phyloP scores from a whole-genome alignment of 305 asterid genomes.

The Coffea humblotiana region DNA sequence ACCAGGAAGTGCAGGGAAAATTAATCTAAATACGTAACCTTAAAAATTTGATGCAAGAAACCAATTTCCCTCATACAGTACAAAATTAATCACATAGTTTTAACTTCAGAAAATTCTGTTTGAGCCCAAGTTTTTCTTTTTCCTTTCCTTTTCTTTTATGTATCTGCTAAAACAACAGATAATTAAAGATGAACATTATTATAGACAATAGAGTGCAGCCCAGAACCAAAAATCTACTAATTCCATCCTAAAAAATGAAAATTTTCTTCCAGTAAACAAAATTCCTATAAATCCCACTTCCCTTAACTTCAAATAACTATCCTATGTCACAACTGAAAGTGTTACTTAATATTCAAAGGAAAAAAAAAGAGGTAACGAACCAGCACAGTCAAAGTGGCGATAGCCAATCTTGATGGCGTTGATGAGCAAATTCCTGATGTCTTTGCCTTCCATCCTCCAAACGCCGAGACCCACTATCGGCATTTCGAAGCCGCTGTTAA shows the following conservation, averaged over 20 bases:
- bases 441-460: constrained; percentile 64
- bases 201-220: neutral
- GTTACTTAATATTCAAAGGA: too few species aligned
- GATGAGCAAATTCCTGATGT: constrained; percentile 46
- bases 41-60: neutral
- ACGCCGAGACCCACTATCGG: constrained; percentile 59
- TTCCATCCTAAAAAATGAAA: too few species aligned
- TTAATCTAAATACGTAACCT: neutral
- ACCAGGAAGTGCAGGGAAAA: neutral
- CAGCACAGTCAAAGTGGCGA: constrained; percentile 63
- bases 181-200: neutral
- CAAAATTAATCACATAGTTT: neutral
- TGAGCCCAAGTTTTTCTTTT: too few species aligned
- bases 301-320: too few species aligned
- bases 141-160: neutral
- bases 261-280: neutral
- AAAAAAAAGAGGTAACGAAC: constrained; percentile 13
- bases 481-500: constrained; percentile 55
- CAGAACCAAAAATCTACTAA: neutral
- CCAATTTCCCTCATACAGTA: neutral
- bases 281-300: too few species aligned
- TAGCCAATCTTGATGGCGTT: constrained; percentile 51
- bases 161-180: neutral
- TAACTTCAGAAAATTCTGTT: neutral
- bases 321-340: too few species aligned